These are phyloP conservation scores for Fomitiporia mediterranea DNA, from an alignment of 1,284 basidiomycete species.

Conservation along the genomic window DNA sequence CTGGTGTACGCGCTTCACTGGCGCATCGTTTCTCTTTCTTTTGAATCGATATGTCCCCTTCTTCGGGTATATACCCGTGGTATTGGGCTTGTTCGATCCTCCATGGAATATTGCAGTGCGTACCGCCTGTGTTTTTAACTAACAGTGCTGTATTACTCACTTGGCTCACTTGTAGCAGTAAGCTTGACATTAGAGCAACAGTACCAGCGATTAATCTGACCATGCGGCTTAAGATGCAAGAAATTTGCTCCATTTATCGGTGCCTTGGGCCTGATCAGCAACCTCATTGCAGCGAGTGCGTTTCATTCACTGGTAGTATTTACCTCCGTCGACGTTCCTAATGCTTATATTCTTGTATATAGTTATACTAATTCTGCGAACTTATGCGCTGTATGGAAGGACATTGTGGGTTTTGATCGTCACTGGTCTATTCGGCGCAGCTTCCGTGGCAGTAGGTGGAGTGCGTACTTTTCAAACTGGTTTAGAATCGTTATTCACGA, in stretches of 20 bases:
- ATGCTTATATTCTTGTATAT: background rate
- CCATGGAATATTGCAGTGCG: constrained; percentile 16
- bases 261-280: constrained; percentile 14
- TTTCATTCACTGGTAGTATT: background rate
- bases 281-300: constrained; percentile 15
- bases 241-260: constrained; percentile 18
- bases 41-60: constrained; percentile 19
- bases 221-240: constrained; percentile 8
- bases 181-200: no score
- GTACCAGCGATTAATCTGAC: background rate
- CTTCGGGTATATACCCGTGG: constrained; percentile 16
- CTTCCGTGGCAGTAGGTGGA: constrained; percentile 9
- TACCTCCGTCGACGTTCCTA: background rate
- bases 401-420: constrained; percentile 13
- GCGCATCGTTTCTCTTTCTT: constrained; percentile 15
- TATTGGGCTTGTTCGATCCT: constrained; percentile 12
- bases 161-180: background rate
- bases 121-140: background rate
- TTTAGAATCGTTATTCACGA: background rate
- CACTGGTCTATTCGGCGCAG: constrained; percentile 8
- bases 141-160: background rate
- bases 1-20: constrained; percentile 17
- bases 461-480: constrained; percentile 3
- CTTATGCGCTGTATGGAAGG: constrained; percentile 17
- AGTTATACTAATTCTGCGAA: constrained; percentile 19